Evolutionary conservation across 768 basidiomycete genomes (phyloP).

Genomic region (Xerocomellus intermedius): DNA sequence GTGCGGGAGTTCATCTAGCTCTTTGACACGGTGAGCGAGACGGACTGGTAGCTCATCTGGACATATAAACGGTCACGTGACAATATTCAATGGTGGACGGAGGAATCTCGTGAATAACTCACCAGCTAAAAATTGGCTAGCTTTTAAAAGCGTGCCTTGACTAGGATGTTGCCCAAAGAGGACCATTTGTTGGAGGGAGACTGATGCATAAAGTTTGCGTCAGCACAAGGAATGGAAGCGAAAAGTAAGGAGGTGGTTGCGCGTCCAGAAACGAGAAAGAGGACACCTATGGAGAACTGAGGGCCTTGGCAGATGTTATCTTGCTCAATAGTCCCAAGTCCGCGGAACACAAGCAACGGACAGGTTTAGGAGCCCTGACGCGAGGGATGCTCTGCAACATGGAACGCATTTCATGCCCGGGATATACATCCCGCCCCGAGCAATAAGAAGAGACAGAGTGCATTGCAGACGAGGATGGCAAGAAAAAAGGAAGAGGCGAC

Average conservation of each 20-base stretch:
- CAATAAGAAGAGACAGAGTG: too few species aligned
- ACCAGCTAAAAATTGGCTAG: constrained; percentile 86
- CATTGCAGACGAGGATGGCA: neutral
- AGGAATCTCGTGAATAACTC: constrained; percentile 9
- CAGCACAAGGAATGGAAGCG: neutral
- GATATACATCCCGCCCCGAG: neutral
- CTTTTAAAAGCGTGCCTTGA: constrained; percentile 91
- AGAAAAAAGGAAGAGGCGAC: constrained; percentile 19
- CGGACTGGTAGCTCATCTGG: constrained; percentile 92
- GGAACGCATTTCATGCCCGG: neutral
- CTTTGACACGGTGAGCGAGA: constrained; percentile 93
- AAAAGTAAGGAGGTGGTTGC: neutral
- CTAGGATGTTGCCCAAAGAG: constrained; percentile 94
- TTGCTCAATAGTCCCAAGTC: neutral
- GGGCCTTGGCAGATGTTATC: neutral
- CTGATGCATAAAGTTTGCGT: constrained; percentile 39
- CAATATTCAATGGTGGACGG: neutral
- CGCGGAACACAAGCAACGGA: neutral
- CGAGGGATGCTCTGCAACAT: neutral
- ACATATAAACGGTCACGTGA: neutral
- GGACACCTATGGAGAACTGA: neutral
- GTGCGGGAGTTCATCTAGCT: constrained; percentile 92
- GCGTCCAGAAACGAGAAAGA: neutral
- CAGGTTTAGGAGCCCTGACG: neutral
- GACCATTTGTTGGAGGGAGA: constrained; percentile 97